phyloP scores from a whole-genome alignment of 192 early-diverging fungal species.

The Entomortierella beljakovae region DNA sequence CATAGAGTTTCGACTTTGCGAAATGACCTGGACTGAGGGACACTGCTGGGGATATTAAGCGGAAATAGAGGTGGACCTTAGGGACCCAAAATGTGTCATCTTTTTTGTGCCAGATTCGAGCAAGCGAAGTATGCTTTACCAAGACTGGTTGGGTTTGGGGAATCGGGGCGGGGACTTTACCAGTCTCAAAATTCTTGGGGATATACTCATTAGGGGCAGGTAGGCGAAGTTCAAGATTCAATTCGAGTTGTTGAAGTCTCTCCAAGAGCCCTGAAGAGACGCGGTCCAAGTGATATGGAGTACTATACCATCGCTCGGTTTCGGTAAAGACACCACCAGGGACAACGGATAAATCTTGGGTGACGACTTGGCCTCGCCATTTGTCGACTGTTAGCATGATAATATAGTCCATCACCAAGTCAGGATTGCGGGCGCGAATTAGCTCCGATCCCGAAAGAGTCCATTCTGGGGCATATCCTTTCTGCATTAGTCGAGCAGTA shows the following conservation, averaged over 20 bases:
- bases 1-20: conserved; percentile 37
- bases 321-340: conserved; percentile 56
- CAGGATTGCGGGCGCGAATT: conserved; percentile 66
- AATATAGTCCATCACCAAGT: conserved; percentile 70
- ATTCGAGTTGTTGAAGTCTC: conserved; percentile 28
- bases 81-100: conserved; percentile 95
- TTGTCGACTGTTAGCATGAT: conserved; percentile 65
- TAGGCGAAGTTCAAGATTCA: conserved; percentile 45
- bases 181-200: conserved; percentile 79
- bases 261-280: conserved; percentile 63
- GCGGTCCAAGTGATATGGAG: conserved; percentile 74
- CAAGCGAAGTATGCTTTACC: conserved; percentile 63
- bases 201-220: conserved; percentile 80
- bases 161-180: conserved; percentile 36
- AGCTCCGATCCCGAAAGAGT: conserved; percentile 76
- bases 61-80: conserved; percentile 79
- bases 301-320: conserved; percentile 84
- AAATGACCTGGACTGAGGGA: background rate
- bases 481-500: conserved; percentile 78
- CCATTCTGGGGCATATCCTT: conserved; percentile 70
- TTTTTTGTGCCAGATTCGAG: conserved; percentile 92
- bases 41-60: conserved; percentile 29
- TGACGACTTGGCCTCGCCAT: conserved; percentile 56
- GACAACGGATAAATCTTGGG: conserved; percentile 6
- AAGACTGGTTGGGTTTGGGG: conserved; percentile 60